Percentiles rank a stretch among this genome's conserved stretches.
These are phyloP conservation scores for Mycena latifolia DNA, from an alignment of 768 basidiomycete genomes.

Conservation along the genomic window DNA sequence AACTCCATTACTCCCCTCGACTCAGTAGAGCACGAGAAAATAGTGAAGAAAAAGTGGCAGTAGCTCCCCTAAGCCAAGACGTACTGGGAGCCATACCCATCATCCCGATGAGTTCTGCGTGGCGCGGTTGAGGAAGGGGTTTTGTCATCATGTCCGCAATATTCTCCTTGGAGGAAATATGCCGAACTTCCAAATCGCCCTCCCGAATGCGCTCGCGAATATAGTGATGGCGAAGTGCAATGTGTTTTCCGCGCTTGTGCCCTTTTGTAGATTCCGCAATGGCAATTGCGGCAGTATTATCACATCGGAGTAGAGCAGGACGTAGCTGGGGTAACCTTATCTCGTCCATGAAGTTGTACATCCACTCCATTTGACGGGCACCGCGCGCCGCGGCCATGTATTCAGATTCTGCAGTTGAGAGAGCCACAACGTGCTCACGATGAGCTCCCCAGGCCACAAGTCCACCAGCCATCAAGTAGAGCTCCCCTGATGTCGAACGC, in stretches of 20 bases:
- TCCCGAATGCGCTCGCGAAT: no score
- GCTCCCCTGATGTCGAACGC: conserved; percentile 15
- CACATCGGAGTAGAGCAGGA: not conserved
- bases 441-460: conserved; percentile 1
- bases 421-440: not conserved
- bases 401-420: conserved; percentile 3
- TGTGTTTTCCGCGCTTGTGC: not conserved
- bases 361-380: not conserved
- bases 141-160: no score
- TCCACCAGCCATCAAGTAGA: not conserved
- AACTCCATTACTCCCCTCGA: conserved; percentile 15
- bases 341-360: conserved; percentile 9
- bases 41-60: no score
- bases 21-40: not conserved
- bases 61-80: no score
- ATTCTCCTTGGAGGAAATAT: no score
- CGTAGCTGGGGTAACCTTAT: not conserved
- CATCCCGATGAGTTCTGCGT: no score
- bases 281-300: not conserved
- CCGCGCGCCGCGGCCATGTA: not conserved
- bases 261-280: not conserved
- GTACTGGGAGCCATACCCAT: no score
- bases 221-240: no score
- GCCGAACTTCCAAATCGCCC: no score
- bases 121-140: no score